phyloP scores from a whole-genome alignment of 1,139 yeast species.

The Hyphopichia fennica region DNA sequence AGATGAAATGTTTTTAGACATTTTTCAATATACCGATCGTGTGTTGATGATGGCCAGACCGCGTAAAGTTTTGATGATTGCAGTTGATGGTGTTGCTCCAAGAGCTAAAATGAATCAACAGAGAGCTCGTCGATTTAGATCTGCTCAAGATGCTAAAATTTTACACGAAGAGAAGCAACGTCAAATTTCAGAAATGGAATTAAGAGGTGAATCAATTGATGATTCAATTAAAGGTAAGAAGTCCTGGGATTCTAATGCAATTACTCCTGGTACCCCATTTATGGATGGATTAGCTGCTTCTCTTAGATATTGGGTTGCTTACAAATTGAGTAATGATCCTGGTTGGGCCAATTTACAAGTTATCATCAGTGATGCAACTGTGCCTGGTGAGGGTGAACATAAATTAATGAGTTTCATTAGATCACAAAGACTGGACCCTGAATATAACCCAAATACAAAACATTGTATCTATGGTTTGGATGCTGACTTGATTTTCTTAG shows the following conservation, averaged over 20 bases:
- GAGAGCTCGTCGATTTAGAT: slow-evolving; percentile 88
- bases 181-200: slow-evolving; percentile 50
- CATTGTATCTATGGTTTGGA: slow-evolving; percentile 97
- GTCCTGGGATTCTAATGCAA: slow-evolving; percentile 91
- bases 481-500: slow-evolving; percentile 96
- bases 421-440: slow-evolving; percentile 79
- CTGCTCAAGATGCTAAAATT: slow-evolving; percentile 88
- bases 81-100: slow-evolving; percentile 99
- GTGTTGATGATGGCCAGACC: slow-evolving; percentile 94
- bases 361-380: slow-evolving; percentile 91
- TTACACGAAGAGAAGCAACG: slow-evolving; percentile 62
- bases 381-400: slow-evolving; percentile 99
- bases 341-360: slow-evolving; percentile 88
- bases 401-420: slow-evolving; percentile 94
- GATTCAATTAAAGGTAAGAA: slow-evolving; percentile 58
- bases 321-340: slow-evolving; percentile 81
- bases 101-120: slow-evolving; percentile 99
- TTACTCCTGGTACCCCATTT: slow-evolving; percentile 98
- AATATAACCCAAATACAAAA: slow-evolving; percentile 82
- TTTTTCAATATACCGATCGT: slow-evolving; percentile 85
- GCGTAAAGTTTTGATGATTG: slow-evolving; percentile 85
- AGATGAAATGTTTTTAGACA: slow-evolving; percentile 90
- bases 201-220: slow-evolving; percentile 66
- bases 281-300: slow-evolving; percentile 88
- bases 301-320: slow-evolving; percentile 85